Base-by-base conservation (phyloP, 2,329 filamentous ascomycete species). In the Fusarium newnesense region DNA sequence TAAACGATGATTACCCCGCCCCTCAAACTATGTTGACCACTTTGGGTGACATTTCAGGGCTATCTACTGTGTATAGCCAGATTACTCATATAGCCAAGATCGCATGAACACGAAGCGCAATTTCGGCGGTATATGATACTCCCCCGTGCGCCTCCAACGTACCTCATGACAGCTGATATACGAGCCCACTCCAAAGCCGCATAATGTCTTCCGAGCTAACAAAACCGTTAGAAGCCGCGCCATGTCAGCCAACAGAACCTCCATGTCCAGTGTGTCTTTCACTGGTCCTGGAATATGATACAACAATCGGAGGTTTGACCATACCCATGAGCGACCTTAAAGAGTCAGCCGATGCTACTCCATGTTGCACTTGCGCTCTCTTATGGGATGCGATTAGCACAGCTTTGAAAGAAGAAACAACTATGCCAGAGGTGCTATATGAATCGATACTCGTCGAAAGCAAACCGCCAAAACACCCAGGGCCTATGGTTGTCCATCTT, bases 91-190 rank as follows among this genome's bases (percentile, higher is more conserved):
- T 11, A 1, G 4, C 46, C 1, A 37, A 26, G 9, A 16, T 21
- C 13, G 2, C 12, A 19, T 3, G 9, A 36, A 0, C 12, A 16
- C 24, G 10, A 18, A 4, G 7, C 21, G 9, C 4, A n/a, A n/a
- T n/a, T 9, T 19, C 4, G 12, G 10, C 4, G 11, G 7, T 16
- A 10, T 11, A 9, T 5, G 0, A 18, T 16, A 18, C 4, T 11
- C 3, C 12, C 4, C 15, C 5, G 1, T 21, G 1, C 5, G 5
- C 15, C 3, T 12, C 5, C 7, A 11, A 11, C 15, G 3, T 49
- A 18, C 7, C 1, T n/a, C 28, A 3, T 4, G 13, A n/a, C 6
- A 49, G 5, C 15, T 9, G 5, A 32, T 32, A 12, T 15, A 30
- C 8, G 1, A 19, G 16, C 24, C 7, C 19, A 30, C 30, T 13